Conservation (phyloP, 2,329 filamentous ascomycete species). For the Diaporthe sp. region DNA sequence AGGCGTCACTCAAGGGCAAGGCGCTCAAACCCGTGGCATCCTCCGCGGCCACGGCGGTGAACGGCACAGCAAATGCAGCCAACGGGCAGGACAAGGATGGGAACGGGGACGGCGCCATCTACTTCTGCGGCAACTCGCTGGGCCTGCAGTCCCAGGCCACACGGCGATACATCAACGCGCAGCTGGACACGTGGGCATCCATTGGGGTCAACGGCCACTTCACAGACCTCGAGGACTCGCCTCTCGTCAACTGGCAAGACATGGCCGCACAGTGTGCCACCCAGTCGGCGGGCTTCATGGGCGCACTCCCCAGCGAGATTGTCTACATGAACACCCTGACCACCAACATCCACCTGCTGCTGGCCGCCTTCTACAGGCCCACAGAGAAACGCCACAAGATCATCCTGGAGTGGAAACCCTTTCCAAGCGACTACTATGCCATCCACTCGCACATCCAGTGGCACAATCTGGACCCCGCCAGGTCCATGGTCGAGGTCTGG, state of each 20-base stretch:
- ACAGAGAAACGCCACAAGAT: constrained; percentile 78
- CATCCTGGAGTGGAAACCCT: constrained; percentile 90
- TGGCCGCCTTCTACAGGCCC: constrained; percentile 88
- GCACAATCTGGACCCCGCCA: constrained; percentile 76
- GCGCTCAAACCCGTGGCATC: constrained; percentile 57
- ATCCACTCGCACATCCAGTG: constrained; percentile 84
- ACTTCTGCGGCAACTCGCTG: constrained; percentile 92
- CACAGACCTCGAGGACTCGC: constrained; percentile 74
- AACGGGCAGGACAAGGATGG: constrained; percentile 2
- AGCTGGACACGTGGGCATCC: constrained; percentile 86
- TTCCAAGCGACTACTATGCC: constrained; percentile 90
- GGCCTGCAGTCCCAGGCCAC: constrained; percentile 84
- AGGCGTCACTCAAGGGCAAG: constrained; percentile 76
- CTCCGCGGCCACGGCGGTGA: not conserved
- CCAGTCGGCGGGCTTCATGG: constrained; percentile 81
- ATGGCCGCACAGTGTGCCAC: constrained; percentile 81
- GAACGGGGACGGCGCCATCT: constrained; percentile 65
- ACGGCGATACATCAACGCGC: constrained; percentile 75
- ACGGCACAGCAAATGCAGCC: constrained; percentile 14
- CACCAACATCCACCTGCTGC: constrained; percentile 83
- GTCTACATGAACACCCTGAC: constrained; percentile 92
- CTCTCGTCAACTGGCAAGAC: constrained; percentile 81
- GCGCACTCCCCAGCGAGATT: constrained; percentile 79
- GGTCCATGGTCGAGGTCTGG: constrained; percentile 72
- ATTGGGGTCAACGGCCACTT: constrained; percentile 92